Evolutionary conservation across 768 basidiomycete species (phyloP).

Genomic region (Hygrophorus russula): DNA sequence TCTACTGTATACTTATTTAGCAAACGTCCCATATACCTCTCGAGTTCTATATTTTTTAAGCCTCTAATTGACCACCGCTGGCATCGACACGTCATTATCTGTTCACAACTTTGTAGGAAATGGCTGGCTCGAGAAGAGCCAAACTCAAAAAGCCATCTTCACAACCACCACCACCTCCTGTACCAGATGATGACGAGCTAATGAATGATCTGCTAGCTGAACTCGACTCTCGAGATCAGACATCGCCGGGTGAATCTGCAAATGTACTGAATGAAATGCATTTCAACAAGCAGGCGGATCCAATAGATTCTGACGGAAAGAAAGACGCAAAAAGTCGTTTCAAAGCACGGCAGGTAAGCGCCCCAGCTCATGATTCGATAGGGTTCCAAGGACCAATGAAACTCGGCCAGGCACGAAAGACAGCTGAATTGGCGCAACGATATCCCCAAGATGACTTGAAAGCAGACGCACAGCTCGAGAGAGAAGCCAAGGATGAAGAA

Average conservation of each 20-base stretch:
- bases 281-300: conserved; percentile 21
- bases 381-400: background rate
- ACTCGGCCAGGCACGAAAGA: conserved; percentile 52
- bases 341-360: conserved; percentile 57
- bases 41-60: too few species aligned
- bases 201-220: conserved; percentile 70
- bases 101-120: conserved; percentile 10
- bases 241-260: conserved; percentile 38
- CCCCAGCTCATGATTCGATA: background rate
- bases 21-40: too few species aligned
- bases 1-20: too few species aligned
- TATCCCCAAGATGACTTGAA: conserved; percentile 42
- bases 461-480: conserved; percentile 46
- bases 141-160: conserved; percentile 39
- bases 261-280: conserved; percentile 37
- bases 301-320: conserved; percentile 25
- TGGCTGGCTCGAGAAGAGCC: conserved; percentile 46
- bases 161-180: conserved; percentile 16
- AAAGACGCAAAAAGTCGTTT: conserved; percentile 53
- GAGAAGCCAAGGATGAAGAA: conserved; percentile 60
- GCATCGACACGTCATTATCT: too few species aligned
- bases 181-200: conserved; percentile 42
- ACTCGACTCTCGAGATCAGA: conserved; percentile 52
- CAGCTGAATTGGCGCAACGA: conserved; percentile 47
- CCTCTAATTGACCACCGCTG: too few species aligned